Evolutionary conservation across 2,329 filamentous ascomycete species (phyloP).

Genomic region (Paecilomyces formosus): DNA sequence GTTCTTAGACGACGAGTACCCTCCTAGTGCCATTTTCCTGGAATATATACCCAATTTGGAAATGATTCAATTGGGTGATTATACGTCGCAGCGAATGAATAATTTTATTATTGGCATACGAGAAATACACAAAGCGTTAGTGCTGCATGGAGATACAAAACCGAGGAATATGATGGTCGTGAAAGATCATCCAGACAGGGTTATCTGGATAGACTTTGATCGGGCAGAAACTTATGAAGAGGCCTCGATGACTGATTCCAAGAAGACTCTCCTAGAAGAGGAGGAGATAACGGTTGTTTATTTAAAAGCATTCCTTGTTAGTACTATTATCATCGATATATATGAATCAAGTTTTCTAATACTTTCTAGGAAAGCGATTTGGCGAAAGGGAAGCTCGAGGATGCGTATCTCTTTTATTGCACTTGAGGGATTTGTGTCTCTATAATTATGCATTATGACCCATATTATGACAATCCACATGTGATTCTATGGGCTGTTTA

Average conservation of each 20-base stretch:
- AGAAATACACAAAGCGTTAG: conserved; percentile 7
- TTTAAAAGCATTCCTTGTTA: not conserved
- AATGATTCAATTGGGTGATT: conserved; percentile 4
- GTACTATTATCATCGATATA: too few relatives aligned
- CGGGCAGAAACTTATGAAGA: conserved; percentile 3
- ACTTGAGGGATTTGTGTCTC: not conserved
- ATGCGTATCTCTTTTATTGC: not conserved
- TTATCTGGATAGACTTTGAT: conserved; percentile 9
- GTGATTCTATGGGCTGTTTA: too few relatives aligned
- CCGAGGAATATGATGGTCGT: conserved; percentile 10
- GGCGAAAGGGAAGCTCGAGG: not conserved
- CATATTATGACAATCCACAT: too few relatives aligned
- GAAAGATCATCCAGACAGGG: conserved; percentile 5
- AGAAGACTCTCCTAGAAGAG: conserved; percentile 3
- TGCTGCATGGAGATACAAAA: conserved; percentile 4
- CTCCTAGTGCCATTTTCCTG: conserved; percentile 7
- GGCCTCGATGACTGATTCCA: conserved; percentile 1
- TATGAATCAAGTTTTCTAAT: not conserved
- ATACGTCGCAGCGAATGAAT: conserved; percentile 2
- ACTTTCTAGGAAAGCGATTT: not conserved
- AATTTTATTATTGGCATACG: conserved; percentile 4
- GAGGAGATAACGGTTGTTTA: not conserved
- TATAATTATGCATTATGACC: too few relatives aligned
- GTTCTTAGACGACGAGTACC: conserved; percentile 8
- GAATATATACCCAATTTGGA: conserved; percentile 9